Evolutionary conservation across 1,284 basidiomycete species (phyloP).

Genomic region (Agroathelia rolfsii): DNA sequence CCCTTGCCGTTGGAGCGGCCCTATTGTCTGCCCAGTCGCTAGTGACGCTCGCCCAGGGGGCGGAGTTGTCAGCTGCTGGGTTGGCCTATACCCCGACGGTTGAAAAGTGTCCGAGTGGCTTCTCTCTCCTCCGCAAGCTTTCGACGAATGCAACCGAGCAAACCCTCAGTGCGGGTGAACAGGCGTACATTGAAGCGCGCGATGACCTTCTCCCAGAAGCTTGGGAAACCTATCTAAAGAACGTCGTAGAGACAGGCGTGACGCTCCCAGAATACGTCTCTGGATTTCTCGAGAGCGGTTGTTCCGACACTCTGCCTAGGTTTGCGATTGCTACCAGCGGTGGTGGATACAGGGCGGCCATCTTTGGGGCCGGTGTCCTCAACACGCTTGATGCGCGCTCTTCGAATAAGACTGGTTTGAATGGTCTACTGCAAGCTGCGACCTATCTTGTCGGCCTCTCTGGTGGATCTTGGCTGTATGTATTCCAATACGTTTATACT

Average conservation of each 20-base stretch:
- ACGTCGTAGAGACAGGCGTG: constrained; percentile 19
- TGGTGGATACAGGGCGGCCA: constrained; percentile 36
- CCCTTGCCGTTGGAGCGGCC: too few relatives aligned
- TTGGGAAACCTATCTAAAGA: constrained; percentile 24
- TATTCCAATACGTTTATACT: background rate
- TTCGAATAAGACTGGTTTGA: constrained; percentile 29
- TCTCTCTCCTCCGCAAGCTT: constrained; percentile 23
- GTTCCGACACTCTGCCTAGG: constrained; percentile 19
- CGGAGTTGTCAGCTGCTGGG: too few relatives aligned
- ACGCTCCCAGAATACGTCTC: constrained; percentile 26
- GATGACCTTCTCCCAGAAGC: constrained; percentile 20
- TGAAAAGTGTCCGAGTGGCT: constrained; percentile 19
- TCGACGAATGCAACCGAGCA: constrained; percentile 19
- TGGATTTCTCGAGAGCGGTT: constrained; percentile 19
- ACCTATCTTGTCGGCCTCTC: constrained; percentile 34
- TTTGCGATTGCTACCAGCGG: constrained; percentile 36
- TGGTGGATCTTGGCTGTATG: constrained; percentile 28
- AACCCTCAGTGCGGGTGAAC: constrained; percentile 20
- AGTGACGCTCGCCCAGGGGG: too few relatives aligned
- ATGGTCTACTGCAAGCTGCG: constrained; percentile 39
- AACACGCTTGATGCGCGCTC: constrained; percentile 39
- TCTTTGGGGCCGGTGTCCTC: constrained; percentile 39
- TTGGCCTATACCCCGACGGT: constrained; percentile 18
- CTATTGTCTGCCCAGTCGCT: too few relatives aligned
- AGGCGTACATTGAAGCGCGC: constrained; percentile 21